A percentile compares a stretch with the other conserved stretches of the same genome.
phyloP scores from a whole-genome alignment of 495 filamentous ascomycete species.

The Xylaria cubensis region DNA sequence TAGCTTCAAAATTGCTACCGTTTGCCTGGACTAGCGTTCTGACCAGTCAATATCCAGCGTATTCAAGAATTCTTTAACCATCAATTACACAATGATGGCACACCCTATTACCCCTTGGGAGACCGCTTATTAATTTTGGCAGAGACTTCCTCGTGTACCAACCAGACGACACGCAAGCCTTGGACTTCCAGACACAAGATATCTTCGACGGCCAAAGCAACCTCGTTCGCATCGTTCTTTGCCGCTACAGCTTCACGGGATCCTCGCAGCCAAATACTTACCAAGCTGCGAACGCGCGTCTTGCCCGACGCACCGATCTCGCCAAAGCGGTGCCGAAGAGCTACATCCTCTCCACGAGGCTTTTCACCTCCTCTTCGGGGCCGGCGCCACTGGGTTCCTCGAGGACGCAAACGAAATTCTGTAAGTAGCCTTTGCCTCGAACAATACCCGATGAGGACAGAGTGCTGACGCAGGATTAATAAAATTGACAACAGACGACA shows the following conservation, averaged over 20 bases:
- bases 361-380: background rate
- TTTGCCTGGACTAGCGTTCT: no score
- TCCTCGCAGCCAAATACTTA: background rate
- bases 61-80: no score
- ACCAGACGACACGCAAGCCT: background rate
- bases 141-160: no score
- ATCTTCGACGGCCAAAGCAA: background rate
- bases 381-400: background rate
- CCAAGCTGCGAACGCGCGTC: background rate
- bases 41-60: no score
- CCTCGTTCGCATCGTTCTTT: background rate
- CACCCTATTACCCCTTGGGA: no score
- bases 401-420: background rate
- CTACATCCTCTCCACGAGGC: conserved; percentile 6
- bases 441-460: no score
- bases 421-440: background rate
- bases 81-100: no score
- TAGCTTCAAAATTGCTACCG: no score
- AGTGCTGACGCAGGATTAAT: no score
- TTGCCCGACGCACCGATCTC: background rate
- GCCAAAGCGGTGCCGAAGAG: conserved; percentile 4
- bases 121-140: no score
- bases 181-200: background rate
- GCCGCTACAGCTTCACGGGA: background rate
- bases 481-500: no score